Conservation (phyloP, 2,329 filamentous ascomycete species). For the Epichloe festucae region DNA sequence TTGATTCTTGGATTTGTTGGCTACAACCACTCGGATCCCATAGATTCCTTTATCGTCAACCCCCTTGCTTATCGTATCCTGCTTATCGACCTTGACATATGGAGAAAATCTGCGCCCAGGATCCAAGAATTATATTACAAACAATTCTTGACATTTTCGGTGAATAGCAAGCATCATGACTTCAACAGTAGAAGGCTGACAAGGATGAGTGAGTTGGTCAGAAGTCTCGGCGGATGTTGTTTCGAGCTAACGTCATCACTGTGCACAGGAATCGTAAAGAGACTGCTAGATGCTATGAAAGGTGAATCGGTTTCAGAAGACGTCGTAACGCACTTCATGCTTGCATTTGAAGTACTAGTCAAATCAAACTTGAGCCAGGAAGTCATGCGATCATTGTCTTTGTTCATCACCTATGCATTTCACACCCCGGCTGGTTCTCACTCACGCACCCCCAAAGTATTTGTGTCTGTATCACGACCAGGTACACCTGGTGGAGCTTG, state of each 20-base stretch:
- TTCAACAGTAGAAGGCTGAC: constrained; percentile 83
- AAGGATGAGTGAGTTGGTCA: constrained; percentile 63
- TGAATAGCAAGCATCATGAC: constrained; percentile 80
- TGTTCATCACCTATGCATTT: constrained; percentile 88
- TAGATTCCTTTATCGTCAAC: constrained; percentile 89
- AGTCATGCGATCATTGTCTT: constrained; percentile 70
- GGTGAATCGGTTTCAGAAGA: constrained; percentile 63
- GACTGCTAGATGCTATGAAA: constrained; percentile 80
- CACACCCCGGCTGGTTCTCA: constrained; percentile 43
- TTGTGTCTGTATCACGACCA: constrained; percentile 25
- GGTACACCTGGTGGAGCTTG: constrained; percentile 26
- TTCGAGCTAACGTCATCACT: constrained; percentile 8
- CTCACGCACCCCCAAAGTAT: constrained; percentile 37
- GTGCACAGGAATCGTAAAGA: constrained; percentile 69
- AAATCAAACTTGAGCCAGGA: constrained; percentile 72
- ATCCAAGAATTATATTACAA: constrained; percentile 86
- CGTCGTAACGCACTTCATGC: constrained; percentile 62
- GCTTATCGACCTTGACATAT: constrained; percentile 85
- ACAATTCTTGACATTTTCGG: constrained; percentile 78
- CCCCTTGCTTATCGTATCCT: constrained; percentile 92
- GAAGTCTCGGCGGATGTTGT: neutral
- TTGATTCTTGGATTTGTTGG: constrained; percentile 78
- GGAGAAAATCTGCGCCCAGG: constrained; percentile 64
- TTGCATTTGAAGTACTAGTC: constrained; percentile 67
- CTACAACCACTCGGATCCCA: constrained; percentile 65